These are phyloP conservation scores for Beauveria brongniartii DNA, from an alignment of 2,329 filamentous ascomycete genomes.

Conservation along the genomic window DNA sequence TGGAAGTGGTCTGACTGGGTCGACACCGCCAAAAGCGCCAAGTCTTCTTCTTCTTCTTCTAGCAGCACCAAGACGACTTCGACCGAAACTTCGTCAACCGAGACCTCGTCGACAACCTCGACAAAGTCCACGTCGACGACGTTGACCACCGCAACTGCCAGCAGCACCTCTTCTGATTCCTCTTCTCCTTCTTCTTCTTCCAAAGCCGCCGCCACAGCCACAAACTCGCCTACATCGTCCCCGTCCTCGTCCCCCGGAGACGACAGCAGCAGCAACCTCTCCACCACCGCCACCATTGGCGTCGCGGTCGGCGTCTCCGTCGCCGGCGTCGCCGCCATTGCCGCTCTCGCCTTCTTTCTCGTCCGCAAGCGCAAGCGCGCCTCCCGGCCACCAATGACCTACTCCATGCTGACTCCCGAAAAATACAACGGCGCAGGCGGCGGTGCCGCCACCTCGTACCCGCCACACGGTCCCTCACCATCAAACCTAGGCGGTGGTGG, in stretches of 20 bases:
- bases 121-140: conserved; percentile 1
- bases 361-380: conserved; percentile 21
- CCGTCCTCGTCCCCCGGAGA: not conserved
- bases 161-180: conserved; percentile 13
- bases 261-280: conserved; percentile 14
- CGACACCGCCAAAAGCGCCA: conserved; percentile 2
- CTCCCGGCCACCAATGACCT: conserved; percentile 17
- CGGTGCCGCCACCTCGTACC: conserved; percentile 13
- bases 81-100: conserved; percentile 10
- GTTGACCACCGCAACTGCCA: not conserved
- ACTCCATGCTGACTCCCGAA: conserved; percentile 23
- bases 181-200: not conserved
- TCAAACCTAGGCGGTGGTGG: not conserved
- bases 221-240: not conserved
- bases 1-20: conserved; percentile 22
- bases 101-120: conserved; percentile 7
- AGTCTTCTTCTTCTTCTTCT: conserved; percentile 11
- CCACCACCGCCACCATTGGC: conserved; percentile 25
- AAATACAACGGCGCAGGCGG: conserved; percentile 12
- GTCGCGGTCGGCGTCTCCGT: conserved; percentile 25
- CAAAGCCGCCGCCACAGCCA: conserved; percentile 11
- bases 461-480: conserved; percentile 18
- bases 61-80: conserved; percentile 4
- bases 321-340: conserved; percentile 21
- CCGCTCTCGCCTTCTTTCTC: conserved; percentile 18